Conservation (phyloP, 805 yeast genomes). For the Yamadazyma paraphyllophila region DNA sequence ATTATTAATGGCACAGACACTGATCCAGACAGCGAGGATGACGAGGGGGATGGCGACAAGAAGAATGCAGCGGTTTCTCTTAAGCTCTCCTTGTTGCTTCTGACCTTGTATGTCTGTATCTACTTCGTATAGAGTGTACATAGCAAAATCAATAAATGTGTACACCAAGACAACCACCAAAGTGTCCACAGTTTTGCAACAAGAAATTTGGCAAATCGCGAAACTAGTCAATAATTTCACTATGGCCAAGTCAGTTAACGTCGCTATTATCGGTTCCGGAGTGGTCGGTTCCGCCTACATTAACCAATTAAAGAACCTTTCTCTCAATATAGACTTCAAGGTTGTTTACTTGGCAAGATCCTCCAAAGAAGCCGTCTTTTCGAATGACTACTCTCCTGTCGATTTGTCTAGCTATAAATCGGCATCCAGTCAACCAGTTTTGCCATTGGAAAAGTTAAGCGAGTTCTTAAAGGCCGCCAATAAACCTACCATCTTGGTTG, state of each 20-base stretch:
- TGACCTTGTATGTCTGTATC: neutral
- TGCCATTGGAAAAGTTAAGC: slow-evolving; percentile 57
- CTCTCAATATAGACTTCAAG: slow-evolving; percentile 64
- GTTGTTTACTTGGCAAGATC: slow-evolving; percentile 76
- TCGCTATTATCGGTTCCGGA: slow-evolving; percentile 70
- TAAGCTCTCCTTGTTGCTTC: neutral
- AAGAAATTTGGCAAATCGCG: too few species aligned
- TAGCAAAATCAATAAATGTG: neutral
- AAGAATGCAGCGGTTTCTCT: neutral
- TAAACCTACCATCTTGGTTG: slow-evolving; percentile 79
- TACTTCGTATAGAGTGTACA: neutral
- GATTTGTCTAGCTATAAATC: slow-evolving; percentile 59
- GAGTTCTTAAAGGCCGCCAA: slow-evolving; percentile 64
- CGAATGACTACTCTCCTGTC: slow-evolving; percentile 69
- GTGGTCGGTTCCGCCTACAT: slow-evolving; percentile 93
- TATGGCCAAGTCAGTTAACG: slow-evolving; percentile 33
- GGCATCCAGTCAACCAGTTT: slow-evolving; percentile 45
- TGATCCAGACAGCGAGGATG: slow-evolving; percentile 13
- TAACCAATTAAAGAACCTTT: slow-evolving; percentile 67
- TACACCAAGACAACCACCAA: too few species aligned
- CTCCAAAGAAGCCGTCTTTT: slow-evolving; percentile 64
- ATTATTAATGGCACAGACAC: slow-evolving; percentile 34
- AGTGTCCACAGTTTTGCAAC: too few species aligned
- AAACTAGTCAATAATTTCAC: neutral
- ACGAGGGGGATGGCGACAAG: slow-evolving; percentile 6